These are phyloP conservation scores for Lithocarpus polystachyus DNA, from an alignment of 306 rosid genomes.

Conservation along the genomic window DNA sequence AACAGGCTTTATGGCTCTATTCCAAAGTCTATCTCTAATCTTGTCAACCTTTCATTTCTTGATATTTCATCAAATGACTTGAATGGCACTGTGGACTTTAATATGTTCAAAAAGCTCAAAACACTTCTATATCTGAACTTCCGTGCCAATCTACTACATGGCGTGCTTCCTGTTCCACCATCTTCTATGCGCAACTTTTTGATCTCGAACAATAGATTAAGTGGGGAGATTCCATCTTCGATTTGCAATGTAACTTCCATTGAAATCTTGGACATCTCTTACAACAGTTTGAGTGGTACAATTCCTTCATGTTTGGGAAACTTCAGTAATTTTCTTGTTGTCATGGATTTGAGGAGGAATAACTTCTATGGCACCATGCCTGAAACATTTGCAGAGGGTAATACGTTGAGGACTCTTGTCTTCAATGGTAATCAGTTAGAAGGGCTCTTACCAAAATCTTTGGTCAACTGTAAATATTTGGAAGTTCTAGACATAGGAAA, in stretches of 20 bases:
- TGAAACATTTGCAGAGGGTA: neutral
- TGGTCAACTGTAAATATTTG: neutral
- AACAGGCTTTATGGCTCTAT: neutral
- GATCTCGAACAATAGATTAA: constrained; percentile 28
- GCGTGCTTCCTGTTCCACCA: constrained; percentile 19
- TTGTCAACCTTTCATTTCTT: neutral
- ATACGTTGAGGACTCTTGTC: constrained; percentile 2
- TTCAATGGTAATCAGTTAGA: constrained; percentile 28
- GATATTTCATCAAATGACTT: neutral
- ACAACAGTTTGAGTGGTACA: constrained; percentile 12
- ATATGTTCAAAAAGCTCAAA: neutral
- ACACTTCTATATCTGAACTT: no score
- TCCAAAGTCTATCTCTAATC: constrained; percentile 16
- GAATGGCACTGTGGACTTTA: constrained; percentile 1
- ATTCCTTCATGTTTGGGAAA: constrained; percentile 27
- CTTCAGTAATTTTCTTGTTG: neutral
- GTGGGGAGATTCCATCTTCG: constrained; percentile 14
- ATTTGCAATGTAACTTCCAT: neutral
- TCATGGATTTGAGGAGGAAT: constrained; percentile 30
- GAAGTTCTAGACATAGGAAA: constrained; percentile 40
- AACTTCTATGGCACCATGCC: constrained; percentile 32
- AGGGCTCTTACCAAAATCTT: constrained; percentile 28
- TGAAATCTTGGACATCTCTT: neutral
- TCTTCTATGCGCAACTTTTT: neutral
- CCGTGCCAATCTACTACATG: constrained; percentile 13